A percentile compares a stretch with the other conserved stretches of the same genome.
Evolutionary conservation across 352 stramenopile species (phyloP).

Genomic region (Lagenidium giganteum): DNA sequence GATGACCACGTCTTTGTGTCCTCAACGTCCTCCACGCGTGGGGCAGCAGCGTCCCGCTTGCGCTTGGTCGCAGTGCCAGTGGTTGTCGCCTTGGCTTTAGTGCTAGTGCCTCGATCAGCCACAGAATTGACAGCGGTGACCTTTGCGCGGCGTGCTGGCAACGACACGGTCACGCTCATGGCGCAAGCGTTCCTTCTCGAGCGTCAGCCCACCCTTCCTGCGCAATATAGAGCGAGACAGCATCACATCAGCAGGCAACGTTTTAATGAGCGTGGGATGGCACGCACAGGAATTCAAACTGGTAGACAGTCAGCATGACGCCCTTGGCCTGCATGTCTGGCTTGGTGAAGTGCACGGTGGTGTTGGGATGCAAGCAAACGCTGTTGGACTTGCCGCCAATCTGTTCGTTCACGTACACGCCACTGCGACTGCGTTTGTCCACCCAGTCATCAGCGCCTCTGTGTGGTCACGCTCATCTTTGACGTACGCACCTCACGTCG

Average conservation of each 20-base stretch:
- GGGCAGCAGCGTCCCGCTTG: neutral
- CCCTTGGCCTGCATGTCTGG: slow-evolving; percentile 28
- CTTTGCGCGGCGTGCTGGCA: neutral
- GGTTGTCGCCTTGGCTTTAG: slow-evolving; percentile 1
- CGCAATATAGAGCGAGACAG: no score
- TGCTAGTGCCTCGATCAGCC: neutral
- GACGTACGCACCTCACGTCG: slow-evolving; percentile 40
- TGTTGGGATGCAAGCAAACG: slow-evolving; percentile 22
- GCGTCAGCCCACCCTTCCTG: slow-evolving; percentile 12
- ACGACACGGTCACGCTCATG: slow-evolving; percentile 3
- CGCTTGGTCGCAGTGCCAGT: slow-evolving; percentile 4
- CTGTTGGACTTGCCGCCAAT: slow-evolving; percentile 30
- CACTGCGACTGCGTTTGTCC: slow-evolving; percentile 52
- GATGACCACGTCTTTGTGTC: slow-evolving; percentile 2
- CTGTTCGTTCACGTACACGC: slow-evolving; percentile 54
- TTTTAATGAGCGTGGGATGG: no score
- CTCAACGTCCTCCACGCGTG: slow-evolving; percentile 12
- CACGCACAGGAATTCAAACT: slow-evolving; percentile 50
- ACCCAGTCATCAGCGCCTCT: no score
- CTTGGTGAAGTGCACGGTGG: slow-evolving; percentile 55
- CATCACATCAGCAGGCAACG: no score
- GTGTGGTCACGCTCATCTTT: no score
- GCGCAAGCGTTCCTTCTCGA: slow-evolving; percentile 9
- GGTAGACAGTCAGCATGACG: slow-evolving; percentile 38
- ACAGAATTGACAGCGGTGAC: no score